Evolutionary conservation across 352 stramenopile genomes (phyloP).

Genomic region (Blastocystis sp.): DNA sequence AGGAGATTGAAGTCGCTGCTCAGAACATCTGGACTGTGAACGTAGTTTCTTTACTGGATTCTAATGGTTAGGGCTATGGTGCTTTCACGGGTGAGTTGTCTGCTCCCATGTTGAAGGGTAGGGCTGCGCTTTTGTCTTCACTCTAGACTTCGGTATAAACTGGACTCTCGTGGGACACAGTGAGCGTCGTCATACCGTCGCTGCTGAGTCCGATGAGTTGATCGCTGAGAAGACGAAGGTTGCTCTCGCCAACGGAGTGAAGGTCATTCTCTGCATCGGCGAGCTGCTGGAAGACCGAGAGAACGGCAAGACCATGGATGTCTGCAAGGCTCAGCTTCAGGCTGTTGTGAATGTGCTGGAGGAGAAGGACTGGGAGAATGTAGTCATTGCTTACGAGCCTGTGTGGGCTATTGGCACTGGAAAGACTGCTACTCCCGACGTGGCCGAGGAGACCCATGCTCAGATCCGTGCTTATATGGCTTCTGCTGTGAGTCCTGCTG

Average conservation of each 20-base stretch:
- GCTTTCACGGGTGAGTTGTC: constrained; percentile 82
- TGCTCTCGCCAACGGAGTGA: constrained; percentile 77
- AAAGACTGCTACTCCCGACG: constrained; percentile 77
- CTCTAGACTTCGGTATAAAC: constrained; percentile 66
- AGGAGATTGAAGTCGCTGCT: constrained; percentile 69
- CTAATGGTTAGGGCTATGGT: constrained; percentile 67
- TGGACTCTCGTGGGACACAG: constrained; percentile 80
- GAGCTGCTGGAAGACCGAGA: constrained; percentile 82
- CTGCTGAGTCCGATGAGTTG: constrained; percentile 75
- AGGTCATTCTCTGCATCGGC: constrained; percentile 85
- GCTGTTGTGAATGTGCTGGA: constrained; percentile 77
- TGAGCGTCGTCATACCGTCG: constrained; percentile 76
- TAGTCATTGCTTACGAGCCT: constrained; percentile 88
- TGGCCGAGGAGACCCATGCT: constrained; percentile 76
- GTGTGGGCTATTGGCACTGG: constrained; percentile 94
- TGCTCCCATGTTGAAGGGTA: constrained; percentile 73
- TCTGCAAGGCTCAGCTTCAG: constrained; percentile 90
- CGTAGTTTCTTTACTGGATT: constrained; percentile 58
- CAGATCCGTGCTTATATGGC: constrained; percentile 72
- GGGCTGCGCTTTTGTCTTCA: constrained; percentile 60
- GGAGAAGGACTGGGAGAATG: constrained; percentile 70
- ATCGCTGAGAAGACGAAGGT: constrained; percentile 76
- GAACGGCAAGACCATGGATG: constrained; percentile 77
- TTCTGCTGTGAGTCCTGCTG: constrained; percentile 69
- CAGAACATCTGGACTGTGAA: constrained; percentile 73